Base-by-base conservation (phyloP, 2,329 filamentous ascomycete species). In the Ambrosiella beaveri region DNA sequence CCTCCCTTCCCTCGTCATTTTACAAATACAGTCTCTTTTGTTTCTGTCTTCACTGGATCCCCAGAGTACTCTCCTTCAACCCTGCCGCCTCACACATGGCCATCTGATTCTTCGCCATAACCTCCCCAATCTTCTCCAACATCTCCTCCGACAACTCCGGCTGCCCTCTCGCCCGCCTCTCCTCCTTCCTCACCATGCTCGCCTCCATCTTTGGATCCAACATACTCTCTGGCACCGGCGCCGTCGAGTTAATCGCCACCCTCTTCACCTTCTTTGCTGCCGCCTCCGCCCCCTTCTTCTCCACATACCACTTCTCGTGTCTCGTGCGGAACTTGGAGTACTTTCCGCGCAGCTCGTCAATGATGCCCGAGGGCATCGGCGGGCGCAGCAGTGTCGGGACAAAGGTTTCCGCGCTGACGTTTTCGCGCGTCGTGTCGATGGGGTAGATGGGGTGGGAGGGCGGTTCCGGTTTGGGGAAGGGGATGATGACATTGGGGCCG, bases 341-440 rank as follows among this genome's bases (percentile, higher is more conserved):
- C 68, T 82, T 85, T 74, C 86, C 85, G 67, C 89, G 79, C 67
- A 97, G 75, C 74, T 97, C 91, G 68, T 95, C 83, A 63, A 95
- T 77, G 41, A 96, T 78, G n/a, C 71, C 72, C 37, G 75, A 71
- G 4, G 91, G 89, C 77, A 95, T 88, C 12, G 91, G 91, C 35
- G 86, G 78, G 13, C 78, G 74, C 36, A 89, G 74, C 27, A 97
- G 75, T 40, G 81, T 86, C n/a, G 90, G 89, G 57, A 84, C 75
- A 68, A 86, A 95, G 1, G 86, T 87, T 65, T 74, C 75, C 62
- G 81, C 76, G 66, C 95, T 87, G 59, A 88, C 85, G 58, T 84
- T 78, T 67, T 85, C 80, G 63, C 86, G 84, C 51, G 82, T 71
- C 2, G 91, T 96, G 70, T 97, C 91, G 65, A 65, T 70, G 2